Percentiles rank a stretch among this genome's conserved stretches.
phyloP scores from a whole-genome alignment of 164 flowering plant species.

The Vitis rupestris region DNA sequence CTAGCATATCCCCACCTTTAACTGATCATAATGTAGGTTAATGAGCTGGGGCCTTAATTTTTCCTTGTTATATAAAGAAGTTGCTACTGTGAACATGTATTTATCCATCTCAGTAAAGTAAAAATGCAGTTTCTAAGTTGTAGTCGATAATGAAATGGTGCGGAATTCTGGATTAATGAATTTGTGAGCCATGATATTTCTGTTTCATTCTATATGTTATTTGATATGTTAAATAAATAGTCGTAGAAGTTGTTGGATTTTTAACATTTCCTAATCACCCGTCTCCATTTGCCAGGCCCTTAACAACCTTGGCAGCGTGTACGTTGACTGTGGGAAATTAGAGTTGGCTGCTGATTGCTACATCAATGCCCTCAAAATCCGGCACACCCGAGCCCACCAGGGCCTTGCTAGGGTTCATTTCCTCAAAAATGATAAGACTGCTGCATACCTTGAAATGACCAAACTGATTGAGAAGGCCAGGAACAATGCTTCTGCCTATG shows the following conservation, averaged over 20 bases:
- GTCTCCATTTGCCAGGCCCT: constrained; percentile 58
- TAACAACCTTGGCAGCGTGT: constrained; percentile 97
- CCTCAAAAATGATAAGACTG: constrained; percentile 65
- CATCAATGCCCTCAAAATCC: constrained; percentile 83
- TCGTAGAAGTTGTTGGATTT: background rate
- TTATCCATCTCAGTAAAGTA: no score
- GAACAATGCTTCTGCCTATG: constrained; percentile 96
- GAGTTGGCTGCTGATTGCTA: constrained; percentile 96
- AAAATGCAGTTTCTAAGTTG: no score
- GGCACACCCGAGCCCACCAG: constrained; percentile 97
- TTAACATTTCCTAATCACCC: no score
- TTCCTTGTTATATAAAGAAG: no score
- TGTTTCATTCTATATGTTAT: background rate
- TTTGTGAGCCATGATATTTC: background rate
- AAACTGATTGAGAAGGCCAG: constrained; percentile 84
- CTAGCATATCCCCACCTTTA: no score
- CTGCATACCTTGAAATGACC: constrained; percentile 94
- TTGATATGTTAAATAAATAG: no score
- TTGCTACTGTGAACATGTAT: no score
- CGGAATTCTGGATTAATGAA: no score
- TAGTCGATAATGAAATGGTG: no score
- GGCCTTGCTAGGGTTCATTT: constrained; percentile 96
- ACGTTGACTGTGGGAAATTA: constrained; percentile 75
- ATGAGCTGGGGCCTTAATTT: no score
- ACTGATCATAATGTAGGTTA: no score